These are phyloP conservation scores for Macrophomina phaseolina DNA, from an alignment of 2,329 filamentous ascomycete genomes.

Conservation along the genomic window DNA sequence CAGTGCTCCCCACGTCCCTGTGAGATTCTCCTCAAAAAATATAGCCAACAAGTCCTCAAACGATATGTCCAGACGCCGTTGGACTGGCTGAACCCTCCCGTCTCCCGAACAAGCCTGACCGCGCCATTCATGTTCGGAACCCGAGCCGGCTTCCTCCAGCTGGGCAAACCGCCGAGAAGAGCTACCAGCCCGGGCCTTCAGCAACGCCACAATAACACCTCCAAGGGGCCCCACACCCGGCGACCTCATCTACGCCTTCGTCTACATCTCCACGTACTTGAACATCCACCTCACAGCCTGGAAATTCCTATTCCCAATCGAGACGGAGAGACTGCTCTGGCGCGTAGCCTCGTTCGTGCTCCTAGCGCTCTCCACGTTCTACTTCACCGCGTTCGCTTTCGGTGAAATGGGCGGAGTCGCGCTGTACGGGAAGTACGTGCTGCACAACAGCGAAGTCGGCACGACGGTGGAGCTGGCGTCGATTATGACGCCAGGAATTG, in stretches of 20 bases:
- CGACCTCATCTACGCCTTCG: not conserved
- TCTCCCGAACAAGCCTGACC: not conserved
- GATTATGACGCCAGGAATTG: not conserved
- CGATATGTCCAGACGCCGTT: constrained; percentile 22
- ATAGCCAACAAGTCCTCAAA: constrained; percentile 10
- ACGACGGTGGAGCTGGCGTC: not conserved
- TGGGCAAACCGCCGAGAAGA: not conserved
- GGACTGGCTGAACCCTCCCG: constrained; percentile 26
- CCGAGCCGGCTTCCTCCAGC: not conserved
- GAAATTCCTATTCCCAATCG: constrained; percentile 31
- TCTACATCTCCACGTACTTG: not conserved
- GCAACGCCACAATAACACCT: not conserved
- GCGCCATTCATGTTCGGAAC: not conserved
- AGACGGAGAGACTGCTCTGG: constrained; percentile 29
- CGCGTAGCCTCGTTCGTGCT: constrained; percentile 19
- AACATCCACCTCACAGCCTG: constrained; percentile 30
- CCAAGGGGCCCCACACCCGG: not conserved
- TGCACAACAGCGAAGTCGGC: not conserved
- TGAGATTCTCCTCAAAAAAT: constrained; percentile 13
- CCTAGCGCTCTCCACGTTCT: not conserved
- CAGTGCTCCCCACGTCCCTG: not conserved
- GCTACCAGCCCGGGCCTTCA: not conserved
- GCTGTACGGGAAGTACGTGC: not conserved
- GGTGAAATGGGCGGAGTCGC: not conserved
- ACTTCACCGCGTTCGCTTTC: not conserved